Evolutionary conservation across 2,329 filamentous ascomycete genomes (phyloP).

Genomic region (Exophiala bonariae): DNA sequence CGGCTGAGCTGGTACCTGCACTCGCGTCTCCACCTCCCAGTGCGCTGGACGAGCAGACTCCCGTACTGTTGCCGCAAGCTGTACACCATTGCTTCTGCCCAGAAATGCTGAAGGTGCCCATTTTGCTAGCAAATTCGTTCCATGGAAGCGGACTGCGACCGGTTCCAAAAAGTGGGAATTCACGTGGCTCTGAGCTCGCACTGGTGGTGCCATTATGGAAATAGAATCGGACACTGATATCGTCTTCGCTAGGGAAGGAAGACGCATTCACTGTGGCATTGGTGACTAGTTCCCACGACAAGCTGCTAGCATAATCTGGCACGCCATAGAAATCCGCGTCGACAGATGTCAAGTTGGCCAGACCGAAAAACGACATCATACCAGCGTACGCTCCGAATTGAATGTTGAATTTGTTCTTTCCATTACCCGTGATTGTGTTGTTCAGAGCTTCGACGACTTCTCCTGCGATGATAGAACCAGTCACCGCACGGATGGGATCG

Average conservation of each 20-base stretch:
- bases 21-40: constrained; percentile 28
- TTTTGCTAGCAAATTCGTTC: constrained; percentile 64
- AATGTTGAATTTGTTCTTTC: constrained; percentile 46
- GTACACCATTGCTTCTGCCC: constrained; percentile 69
- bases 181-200: constrained; percentile 43
- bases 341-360: constrained; percentile 51
- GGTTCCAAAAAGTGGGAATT: constrained; percentile 63
- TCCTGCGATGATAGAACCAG: constrained; percentile 66
- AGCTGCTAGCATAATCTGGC: constrained; percentile 79
- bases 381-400: constrained; percentile 64
- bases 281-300: constrained; percentile 74
- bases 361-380: constrained; percentile 63
- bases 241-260: constrained; percentile 45
- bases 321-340: constrained; percentile 70
- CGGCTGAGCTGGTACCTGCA: constrained; percentile 27
- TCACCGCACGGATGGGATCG: constrained; percentile 48
- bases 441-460: constrained; percentile 53
- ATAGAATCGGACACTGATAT: constrained; percentile 60
- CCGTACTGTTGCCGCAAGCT: constrained; percentile 71
- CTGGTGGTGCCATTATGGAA: constrained; percentile 63
- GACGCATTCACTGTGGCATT: constrained; percentile 33
- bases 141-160: constrained; percentile 60
- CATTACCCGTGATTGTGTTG: constrained; percentile 38
- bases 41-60: constrained; percentile 58
- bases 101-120: constrained; percentile 67